Base-by-base conservation (phyloP, 306 rosid species). In the Arachis hypogaea region DNA sequence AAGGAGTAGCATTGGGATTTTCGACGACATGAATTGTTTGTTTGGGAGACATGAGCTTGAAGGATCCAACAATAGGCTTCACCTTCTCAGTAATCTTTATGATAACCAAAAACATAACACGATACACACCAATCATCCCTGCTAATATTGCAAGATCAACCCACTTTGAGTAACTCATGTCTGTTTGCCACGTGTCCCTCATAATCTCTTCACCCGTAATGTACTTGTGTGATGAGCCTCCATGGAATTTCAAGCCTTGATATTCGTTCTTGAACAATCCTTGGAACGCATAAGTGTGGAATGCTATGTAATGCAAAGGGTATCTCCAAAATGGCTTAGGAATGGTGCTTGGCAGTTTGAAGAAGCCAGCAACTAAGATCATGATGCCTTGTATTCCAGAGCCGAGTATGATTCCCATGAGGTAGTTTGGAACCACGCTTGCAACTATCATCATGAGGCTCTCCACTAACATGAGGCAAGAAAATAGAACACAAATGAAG, bases 381-480 rank as follows among this genome's bases (percentile, higher is more conserved):
- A 92, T 83, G 0, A 88, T 54, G 28, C 89, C 96, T 81, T 88
- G 93, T 58, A 89, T 73, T 59, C 98, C 96, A 49, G 92, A 84
- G 9, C 98, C 93, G 0, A 81, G 54, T 61, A 89, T 92, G 5
- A 89, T 88, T 0, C 98, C 98, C 96, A 89, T 85, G 0, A 92
- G 92, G 46, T 80, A 86, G 77, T 89, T 71, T 1, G 98, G 96
- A 10, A 92, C 90, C 3, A 89, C 49, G 66, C 87, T 82, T 0
- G 93, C 92, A 14, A 89, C 87, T 47, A 87, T 82, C 98, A 92
- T 89, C 96, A 89, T 92, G 0, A 89, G 80, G 80, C 93, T 88
- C 80, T 92, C 98, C 3, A 92, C 93, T 12, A 89, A 49, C 88
- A 82, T 73, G 62, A 89, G 62, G 62, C 89, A 80, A 0, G 85